Percentiles rank a stretch among this genome's conserved stretches.
These are phyloP conservation scores for Suhomyces guaymorum DNA, from an alignment of 1,139 yeast species.

Conservation along the genomic window DNA sequence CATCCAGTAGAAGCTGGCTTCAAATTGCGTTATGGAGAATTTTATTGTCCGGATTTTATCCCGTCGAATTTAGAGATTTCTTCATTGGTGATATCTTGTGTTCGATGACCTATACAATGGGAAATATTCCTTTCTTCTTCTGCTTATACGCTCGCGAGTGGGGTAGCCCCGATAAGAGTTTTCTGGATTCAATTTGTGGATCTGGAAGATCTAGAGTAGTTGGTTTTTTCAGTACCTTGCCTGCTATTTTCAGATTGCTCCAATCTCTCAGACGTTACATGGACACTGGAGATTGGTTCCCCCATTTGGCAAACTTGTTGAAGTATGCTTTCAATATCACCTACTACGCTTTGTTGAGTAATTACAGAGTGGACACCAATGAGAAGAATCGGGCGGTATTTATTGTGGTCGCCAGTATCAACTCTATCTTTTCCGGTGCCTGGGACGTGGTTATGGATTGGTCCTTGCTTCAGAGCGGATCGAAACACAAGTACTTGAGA, in stretches of 20 bases:
- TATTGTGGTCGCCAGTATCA: conserved; percentile 71
- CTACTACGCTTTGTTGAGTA: conserved; percentile 74
- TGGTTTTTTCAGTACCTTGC: conserved; percentile 83
- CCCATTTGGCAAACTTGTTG: conserved; percentile 88
- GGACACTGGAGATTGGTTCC: conserved; percentile 95
- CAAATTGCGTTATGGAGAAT: conserved; percentile 71
- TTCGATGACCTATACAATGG: conserved; percentile 82
- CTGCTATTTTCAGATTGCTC: conserved; percentile 85
- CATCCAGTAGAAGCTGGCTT: conserved; percentile 70
- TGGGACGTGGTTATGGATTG: conserved; percentile 98
- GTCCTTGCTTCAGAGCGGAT: conserved; percentile 73
- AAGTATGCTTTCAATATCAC: conserved; percentile 69
- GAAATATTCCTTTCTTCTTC: conserved; percentile 81
- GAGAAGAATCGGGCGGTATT: conserved; percentile 53
- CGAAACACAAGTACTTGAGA: conserved; percentile 62
- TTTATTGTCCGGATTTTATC: conserved; percentile 79
- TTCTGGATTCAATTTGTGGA: conserved; percentile 55
- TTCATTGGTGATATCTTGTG: conserved; percentile 89
- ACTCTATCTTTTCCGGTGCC: conserved; percentile 65
- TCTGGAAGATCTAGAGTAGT: conserved; percentile 71
- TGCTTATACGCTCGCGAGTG: conserved; percentile 77
- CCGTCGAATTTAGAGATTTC: conserved; percentile 94
- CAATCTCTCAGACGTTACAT: conserved; percentile 90
- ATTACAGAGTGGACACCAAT: conserved; percentile 66
- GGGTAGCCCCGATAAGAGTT: conserved; percentile 38